Base-by-base conservation (phyloP, 169 alveolate genomes). In the Plasmodium gallinaceum region DNA sequence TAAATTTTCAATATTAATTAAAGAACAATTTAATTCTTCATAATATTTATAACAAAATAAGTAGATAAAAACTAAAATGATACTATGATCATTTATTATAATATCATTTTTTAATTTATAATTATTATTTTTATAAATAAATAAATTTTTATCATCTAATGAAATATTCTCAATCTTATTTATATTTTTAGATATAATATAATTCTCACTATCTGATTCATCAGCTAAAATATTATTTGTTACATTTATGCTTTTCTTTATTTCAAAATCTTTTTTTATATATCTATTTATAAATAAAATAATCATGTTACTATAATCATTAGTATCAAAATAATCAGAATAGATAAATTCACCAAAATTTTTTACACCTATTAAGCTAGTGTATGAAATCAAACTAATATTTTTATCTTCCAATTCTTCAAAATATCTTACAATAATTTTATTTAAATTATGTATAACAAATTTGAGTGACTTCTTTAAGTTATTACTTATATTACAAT, bases 241-340 rank as follows among this genome's bases (percentile, higher is more conserved):
- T 42, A 20, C 43, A 60, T 74, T 86, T 46, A 32, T 65, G 10
- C 68, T 3, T 61, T 61, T 70, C 45, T 60, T 86, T 45, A 86
- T 86, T 71, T 69, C 92, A 73, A 86, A 70, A 71, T 69, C 88
- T 22, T 86, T 71, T 60, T 86, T 86, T 65, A 86, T 65, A 86
- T 42, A 86, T 46, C 70, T 64, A 46, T 86, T 86, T 39, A 86
- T 69, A 86, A 70, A 86, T 20, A 86, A 86, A 58, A 86, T 86
- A 5, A 42, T 39, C 92, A 86, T 86, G 46, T 86, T 86, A 42
- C 78, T 57, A 46, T 37, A 86, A 2, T 86, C 92, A 18, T 57
- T 43, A 10, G 48, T 43, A 61, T 86, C 69, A 37, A 86, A 86
- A 64, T 60, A 86, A 32, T 86, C 87, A 8, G 54, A 26, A 20